Evolutionary conservation across 441 rosid species (phyloP), one percentile per base, ranked within the genome.

Genomic region (Biscutella laevigata): DNA sequence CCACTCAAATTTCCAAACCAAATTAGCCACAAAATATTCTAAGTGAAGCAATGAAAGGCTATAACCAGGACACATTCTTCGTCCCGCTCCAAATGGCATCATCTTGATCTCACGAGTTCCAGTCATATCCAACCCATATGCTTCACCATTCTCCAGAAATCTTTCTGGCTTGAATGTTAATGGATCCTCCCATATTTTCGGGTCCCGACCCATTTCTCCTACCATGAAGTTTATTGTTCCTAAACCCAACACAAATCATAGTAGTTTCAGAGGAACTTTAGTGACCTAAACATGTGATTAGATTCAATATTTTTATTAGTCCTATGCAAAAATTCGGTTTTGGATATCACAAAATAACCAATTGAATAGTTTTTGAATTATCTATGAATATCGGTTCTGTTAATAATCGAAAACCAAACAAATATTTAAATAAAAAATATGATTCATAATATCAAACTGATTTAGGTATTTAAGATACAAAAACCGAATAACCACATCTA

Each of bases 11-110:
- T 41, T 68, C 73, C 73, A 68, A 19, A 68, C 68, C 66, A 71
- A 35, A 57, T 71, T 71, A 15, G 75, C 68, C 2, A 71, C 55
- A 10, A 12, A 52, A 5, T 66, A 71, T 7, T 71, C 71, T 0
- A 71, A 51, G 36, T 71, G 75, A 22, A 61, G 71, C 15, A 66
- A 1, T 5, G 75, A 68, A 15, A 71, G 70, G 4, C 43, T 25
- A 7, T 55, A 54, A 37, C 74, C 74, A 0, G 74, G 74, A 46
- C 74, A 71, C 57, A 70, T 70, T 10, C 74, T 29, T 16, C 68
- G 62, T 35, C 73, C 76, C 1, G 49, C 73, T 4, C 76, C 76
- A 38, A 71, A 71, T 5, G 76, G 76, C 68, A 68, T 64, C 76
- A 72, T 72, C 44, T 68, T 72, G 26, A 72, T 68, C 51, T 68